These are phyloP conservation scores for Psophocarpus tetragonolobus DNA, from an alignment of 306 rosid genomes.

Conservation along the genomic window DNA sequence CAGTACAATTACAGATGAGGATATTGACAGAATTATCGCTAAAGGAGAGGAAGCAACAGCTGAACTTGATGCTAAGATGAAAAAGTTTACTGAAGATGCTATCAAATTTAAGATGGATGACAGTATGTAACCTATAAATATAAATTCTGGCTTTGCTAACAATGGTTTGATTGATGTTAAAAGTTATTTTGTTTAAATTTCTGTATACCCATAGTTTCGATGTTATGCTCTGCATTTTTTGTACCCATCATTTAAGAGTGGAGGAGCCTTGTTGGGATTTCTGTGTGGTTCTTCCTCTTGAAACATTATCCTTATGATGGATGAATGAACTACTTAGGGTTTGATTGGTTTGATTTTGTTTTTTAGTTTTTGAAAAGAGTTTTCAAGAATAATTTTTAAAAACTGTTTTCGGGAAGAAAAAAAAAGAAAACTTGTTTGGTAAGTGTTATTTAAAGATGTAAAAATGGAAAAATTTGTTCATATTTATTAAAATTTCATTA, in stretches of 20 bases:
- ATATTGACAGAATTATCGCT: conserved; percentile 94
- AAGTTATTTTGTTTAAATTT: conserved; percentile 6
- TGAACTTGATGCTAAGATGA: conserved; percentile 98
- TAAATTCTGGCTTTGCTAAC: background rate
- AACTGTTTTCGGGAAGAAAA: no score
- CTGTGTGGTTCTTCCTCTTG: background rate
- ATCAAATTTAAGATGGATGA: conserved; percentile 99
- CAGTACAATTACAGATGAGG: conserved; percentile 94
- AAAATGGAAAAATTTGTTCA: no score
- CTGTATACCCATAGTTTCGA: background rate
- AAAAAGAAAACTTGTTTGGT: no score
- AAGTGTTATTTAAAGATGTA: no score
- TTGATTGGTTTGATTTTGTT: no score
- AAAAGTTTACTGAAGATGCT: conserved; percentile 98
- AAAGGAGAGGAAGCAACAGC: conserved; percentile 99
- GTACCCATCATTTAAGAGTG: background rate
- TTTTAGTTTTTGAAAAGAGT: no score
- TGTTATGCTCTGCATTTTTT: background rate
- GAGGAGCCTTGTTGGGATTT: conserved; percentile 23
- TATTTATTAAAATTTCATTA: no score
- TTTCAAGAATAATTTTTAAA: no score
- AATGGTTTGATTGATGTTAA: background rate
- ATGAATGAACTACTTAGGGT: background rate
- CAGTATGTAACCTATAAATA: conserved; percentile 50
- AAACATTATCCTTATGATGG: background rate